phyloP scores from a whole-genome alignment of 805 yeast genomes.

The Barnettozyma populi region DNA sequence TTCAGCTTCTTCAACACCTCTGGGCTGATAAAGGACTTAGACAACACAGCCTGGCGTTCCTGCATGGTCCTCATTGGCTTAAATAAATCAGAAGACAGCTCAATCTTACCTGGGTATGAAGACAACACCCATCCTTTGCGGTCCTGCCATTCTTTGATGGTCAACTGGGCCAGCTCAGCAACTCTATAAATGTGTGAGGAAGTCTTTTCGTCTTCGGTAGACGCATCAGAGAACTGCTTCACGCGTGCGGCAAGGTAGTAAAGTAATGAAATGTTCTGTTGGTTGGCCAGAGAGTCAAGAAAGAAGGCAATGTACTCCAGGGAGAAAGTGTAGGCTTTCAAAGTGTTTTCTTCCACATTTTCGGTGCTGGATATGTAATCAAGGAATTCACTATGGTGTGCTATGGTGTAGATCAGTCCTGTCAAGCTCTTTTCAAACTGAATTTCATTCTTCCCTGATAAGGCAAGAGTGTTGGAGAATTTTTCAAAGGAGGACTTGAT shows the following conservation, averaged over 20 bases:
- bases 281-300: conserved; percentile 52
- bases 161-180: conserved; percentile 68
- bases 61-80: conserved; percentile 50
- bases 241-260: conserved; percentile 74
- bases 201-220: conserved; percentile 31
- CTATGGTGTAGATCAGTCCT: conserved; percentile 60
- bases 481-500: conserved; percentile 43
- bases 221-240: conserved; percentile 67
- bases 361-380: conserved; percentile 32
- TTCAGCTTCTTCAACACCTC: conserved; percentile 34
- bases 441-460: conserved; percentile 34
- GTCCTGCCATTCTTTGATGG: conserved; percentile 53
- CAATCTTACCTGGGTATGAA: conserved; percentile 77
- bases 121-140: conserved; percentile 61
- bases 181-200: conserved; percentile 50
- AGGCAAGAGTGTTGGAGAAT: conserved; percentile 27
- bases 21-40: conserved; percentile 52
- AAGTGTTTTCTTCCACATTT: conserved; percentile 21
- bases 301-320: conserved; percentile 56
- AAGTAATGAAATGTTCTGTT: conserved; percentile 64
- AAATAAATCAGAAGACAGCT: conserved; percentile 65
- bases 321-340: conserved; percentile 48
- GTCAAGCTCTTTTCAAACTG: conserved; percentile 62
- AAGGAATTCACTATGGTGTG: conserved; percentile 68
- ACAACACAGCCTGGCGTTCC: conserved; percentile 53